Conservation (phyloP, 228 moss, liverwort and hornwort genomes). For the Sphagnum fallax region DNA sequence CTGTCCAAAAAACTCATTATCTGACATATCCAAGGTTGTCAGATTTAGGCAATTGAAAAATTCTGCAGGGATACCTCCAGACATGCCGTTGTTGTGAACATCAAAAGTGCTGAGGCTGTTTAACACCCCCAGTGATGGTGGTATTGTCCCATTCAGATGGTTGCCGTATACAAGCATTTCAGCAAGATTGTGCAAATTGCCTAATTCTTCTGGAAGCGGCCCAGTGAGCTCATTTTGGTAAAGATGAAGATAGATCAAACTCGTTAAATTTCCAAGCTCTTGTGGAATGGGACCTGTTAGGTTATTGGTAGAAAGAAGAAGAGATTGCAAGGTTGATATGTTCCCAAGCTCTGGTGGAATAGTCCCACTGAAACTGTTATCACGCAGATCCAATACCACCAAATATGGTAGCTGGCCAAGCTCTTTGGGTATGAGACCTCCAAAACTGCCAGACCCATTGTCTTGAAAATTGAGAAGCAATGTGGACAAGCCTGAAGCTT, state of each 20-base stretch:
- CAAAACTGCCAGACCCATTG: constrained; percentile 8
- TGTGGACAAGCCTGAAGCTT: not conserved
- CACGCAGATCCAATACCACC: constrained; percentile 20
- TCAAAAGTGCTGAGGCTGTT: not conserved
- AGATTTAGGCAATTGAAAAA: not conserved
- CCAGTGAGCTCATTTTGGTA: constrained; percentile 25
- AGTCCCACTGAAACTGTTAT: constrained; percentile 40
- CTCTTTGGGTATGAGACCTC: constrained; percentile 44
- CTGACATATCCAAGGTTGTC: not conserved
- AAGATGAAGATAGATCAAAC: constrained; percentile 21
- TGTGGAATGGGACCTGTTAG: constrained; percentile 37
- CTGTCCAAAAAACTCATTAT: not conserved
- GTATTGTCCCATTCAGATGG: constrained; percentile 2
- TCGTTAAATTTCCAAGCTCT: constrained; percentile 18
- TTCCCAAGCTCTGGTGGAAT: constrained; percentile 39
- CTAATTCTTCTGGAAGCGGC: constrained; percentile 18
- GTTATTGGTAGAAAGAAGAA: constrained; percentile 27
- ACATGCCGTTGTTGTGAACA: not conserved
- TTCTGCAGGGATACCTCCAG: not conserved
- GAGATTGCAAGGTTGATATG: constrained; percentile 18
- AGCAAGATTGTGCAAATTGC: constrained; percentile 1
- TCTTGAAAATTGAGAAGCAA: not conserved
- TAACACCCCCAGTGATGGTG: not conserved
- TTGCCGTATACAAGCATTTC: constrained; percentile 13
- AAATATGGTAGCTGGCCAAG: constrained; percentile 38